These are phyloP conservation scores for Aphanomyces stellatus DNA, from an alignment of 352 stramenopile species.

Conservation along the genomic window DNA sequence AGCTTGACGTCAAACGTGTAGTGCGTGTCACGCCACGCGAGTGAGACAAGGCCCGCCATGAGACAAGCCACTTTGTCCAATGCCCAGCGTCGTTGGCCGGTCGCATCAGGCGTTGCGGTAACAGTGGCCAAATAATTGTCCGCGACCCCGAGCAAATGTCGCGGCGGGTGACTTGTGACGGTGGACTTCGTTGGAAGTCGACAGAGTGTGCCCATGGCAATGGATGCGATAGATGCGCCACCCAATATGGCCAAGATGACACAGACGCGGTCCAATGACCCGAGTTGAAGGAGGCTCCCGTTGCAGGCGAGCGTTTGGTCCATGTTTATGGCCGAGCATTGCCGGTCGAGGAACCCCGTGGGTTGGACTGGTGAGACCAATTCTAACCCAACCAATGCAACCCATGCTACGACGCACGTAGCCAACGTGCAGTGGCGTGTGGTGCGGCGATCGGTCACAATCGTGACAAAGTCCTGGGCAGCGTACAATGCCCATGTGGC, in stretches of 20 bases:
- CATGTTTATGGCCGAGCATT: not conserved
- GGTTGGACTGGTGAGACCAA: not conserved
- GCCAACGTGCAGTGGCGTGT: not conserved
- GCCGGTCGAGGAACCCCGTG: not conserved
- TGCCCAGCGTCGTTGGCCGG: no score
- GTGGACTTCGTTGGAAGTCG: no score
- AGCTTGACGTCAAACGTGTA: no score
- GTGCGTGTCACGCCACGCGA: no score
- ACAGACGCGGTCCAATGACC: not conserved
- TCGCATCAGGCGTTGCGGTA: not conserved
- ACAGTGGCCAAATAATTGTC: not conserved
- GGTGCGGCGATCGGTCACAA: not conserved
- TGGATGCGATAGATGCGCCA: not conserved
- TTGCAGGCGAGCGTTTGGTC: not conserved
- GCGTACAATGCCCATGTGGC: not conserved
- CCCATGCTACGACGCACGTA: no score
- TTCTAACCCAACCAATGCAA: not conserved
- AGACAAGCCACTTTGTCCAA: not conserved
- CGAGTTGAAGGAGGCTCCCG: not conserved
- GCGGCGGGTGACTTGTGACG: not conserved
- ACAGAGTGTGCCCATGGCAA: no score
- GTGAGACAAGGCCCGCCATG: not conserved
- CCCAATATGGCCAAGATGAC: not conserved
- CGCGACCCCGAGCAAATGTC: not conserved
- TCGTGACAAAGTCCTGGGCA: not conserved